Evolutionary conservation across 768 basidiomycete genomes (phyloP).

Genomic region (Serpula lacrymans): DNA sequence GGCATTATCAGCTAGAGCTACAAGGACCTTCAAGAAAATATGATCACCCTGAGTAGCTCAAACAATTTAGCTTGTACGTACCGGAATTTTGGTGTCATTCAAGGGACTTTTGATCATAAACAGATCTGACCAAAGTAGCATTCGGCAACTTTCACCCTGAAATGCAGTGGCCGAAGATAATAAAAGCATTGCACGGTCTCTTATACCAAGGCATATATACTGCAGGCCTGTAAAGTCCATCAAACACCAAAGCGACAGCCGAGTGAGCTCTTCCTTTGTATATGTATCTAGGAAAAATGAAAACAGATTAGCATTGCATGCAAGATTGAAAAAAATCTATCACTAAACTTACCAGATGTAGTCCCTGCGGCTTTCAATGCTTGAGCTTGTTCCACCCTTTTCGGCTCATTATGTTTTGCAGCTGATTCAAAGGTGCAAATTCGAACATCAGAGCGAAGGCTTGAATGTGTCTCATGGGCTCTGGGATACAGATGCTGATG

Average conservation of each 20-base stretch:
- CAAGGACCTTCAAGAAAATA: constrained; percentile 21
- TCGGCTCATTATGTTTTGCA: constrained; percentile 14
- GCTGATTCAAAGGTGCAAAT: constrained; percentile 16
- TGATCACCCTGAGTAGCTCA: no score
- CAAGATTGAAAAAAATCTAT: neutral
- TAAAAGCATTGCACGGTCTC: constrained; percentile 30
- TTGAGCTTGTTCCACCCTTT: constrained; percentile 14
- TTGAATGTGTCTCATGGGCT: constrained; percentile 13
- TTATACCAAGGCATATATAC: constrained; percentile 11
- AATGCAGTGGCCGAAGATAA: constrained; percentile 22
- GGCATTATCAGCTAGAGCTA: constrained; percentile 23
- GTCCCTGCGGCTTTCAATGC: constrained; percentile 20
- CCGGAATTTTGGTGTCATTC: constrained; percentile 14
- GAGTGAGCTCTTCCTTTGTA: constrained; percentile 18
- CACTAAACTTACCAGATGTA: constrained; percentile 3
- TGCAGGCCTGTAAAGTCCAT: constrained; percentile 3
- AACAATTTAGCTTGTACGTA: no score
- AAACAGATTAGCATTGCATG: neutral
- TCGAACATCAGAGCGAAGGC: constrained; percentile 15
- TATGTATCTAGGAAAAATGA: constrained; percentile 19
- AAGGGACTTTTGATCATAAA: constrained; percentile 15
- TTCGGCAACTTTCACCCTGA: constrained; percentile 26
- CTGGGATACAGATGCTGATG: constrained; percentile 12
- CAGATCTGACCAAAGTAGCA: constrained; percentile 23
- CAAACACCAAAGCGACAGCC: constrained; percentile 20